Base-by-base conservation (phyloP, 1,284 basidiomycete genomes). In the Microbotryum lychnidis-dioicae region DNA sequence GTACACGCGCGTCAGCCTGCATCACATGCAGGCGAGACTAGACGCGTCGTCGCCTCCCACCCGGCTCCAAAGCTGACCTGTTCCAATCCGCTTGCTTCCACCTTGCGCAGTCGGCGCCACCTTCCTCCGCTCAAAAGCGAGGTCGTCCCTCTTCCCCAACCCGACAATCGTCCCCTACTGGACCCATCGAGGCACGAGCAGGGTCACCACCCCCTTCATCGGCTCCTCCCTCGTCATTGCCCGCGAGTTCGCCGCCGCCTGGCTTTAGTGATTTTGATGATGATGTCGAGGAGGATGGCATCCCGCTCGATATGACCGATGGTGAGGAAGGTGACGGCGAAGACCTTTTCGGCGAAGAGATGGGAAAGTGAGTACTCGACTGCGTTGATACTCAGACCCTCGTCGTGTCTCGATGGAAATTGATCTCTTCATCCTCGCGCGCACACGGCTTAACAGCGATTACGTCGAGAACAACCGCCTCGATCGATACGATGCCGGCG, bases 191-290 rank as follows among this genome's bases (percentile, higher is more conserved):
- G 7, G 18, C 25, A n/a, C 44, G 37, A 6, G 57, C 48, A n/a
- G 45, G 57, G 7, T 73, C 73, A 4, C 73, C 75, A 31, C 71
- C 73, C 4, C 73, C 76, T 5, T 74, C 76, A 1, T 75, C 75
- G 10, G 71, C 75, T 1, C 77, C 77, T 0, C 76, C 76, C 21
- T 77, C 87, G 9, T 89, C 87, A 21, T 77, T 89, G 10, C 88
- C 88, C 1, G 87, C 88, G 6, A 88, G 87, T 3, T 90, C 87
- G 10, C 89, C 90, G 4, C 88, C 85, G 3, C 80, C 83, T 1
- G 85, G 87, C 0, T 91, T 92, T 73, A 88, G 87, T 4, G 91
- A 93, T 70, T 89, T 89, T 16, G 90, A 90, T 52, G 89, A 91
- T 49, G 86, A 85, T 63, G 81, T 85, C 25, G 86, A 91, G 61